Percentiles rank a stretch among this genome's conserved stretches.
Conservation (phyloP, 306 rosid species). For the Cucurbita argyrosperma region DNA sequence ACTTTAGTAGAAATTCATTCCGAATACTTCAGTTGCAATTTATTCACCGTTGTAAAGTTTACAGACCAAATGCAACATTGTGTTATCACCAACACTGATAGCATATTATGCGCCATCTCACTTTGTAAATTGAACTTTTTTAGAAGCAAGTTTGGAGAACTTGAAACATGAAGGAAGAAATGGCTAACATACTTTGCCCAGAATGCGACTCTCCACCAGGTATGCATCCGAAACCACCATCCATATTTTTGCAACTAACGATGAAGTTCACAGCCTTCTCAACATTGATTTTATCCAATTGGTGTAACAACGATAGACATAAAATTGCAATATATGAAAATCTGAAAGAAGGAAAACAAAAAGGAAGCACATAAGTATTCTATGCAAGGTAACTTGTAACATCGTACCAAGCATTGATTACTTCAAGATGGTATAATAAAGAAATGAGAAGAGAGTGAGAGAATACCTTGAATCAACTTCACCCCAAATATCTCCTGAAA, state of each 20-base stretch:
- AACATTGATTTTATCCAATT: conserved; percentile 56
- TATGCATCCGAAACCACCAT: conserved; percentile 86
- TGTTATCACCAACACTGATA: background rate
- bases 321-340: conserved; percentile 71
- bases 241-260: conserved; percentile 76
- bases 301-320: conserved; percentile 47
- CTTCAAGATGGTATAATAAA: background rate
- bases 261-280: conserved; percentile 75
- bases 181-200: conserved; percentile 58
- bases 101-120: background rate
- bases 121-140: background rate
- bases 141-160: background rate
- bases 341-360: conserved; percentile 13
- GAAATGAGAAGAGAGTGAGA: background rate
- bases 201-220: conserved; percentile 97
- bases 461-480: conserved; percentile 74
- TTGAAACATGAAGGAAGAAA: background rate
- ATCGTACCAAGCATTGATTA: background rate
- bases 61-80: background rate
- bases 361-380: background rate
- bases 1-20: background rate
- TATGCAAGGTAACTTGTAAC: background rate
- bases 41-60: background rate
- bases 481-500: conserved; percentile 92
- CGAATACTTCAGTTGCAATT: background rate